Evolutionary conservation across 1,139 yeast genomes (phyloP).

Genomic region (Debaryomycetaceae sp.): DNA sequence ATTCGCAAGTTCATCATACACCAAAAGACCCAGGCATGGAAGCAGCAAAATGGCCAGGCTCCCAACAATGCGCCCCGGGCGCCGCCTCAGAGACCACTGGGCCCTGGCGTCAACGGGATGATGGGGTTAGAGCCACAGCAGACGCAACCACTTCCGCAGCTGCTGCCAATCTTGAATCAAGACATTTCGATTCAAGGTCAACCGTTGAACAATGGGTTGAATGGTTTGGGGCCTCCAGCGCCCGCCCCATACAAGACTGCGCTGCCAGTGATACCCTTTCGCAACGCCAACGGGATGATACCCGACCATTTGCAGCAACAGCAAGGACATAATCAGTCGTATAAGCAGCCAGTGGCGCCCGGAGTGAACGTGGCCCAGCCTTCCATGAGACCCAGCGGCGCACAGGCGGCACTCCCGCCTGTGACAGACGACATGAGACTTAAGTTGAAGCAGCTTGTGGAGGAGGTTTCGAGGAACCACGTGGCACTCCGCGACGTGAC

Average conservation of each 20-base stretch:
- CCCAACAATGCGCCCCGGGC: conserved; percentile 6
- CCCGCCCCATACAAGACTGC: too few species aligned
- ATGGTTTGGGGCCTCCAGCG: too few species aligned
- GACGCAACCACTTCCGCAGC: conserved; percentile 17
- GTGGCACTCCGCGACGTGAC: conserved; percentile 67
- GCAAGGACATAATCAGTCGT: conserved; percentile 2
- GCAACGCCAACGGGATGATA: too few species aligned
- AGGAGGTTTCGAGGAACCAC: conserved; percentile 65
- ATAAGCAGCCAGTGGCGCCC: conserved; percentile 7
- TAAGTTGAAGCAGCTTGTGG: conserved; percentile 58
- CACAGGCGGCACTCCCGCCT: conserved; percentile 23
- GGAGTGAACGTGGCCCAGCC: conserved; percentile 1
- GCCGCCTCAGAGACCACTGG: too few species aligned
- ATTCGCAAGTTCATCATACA: conserved; percentile 38
- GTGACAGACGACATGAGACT: conserved; percentile 41
- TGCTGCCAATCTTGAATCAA: conserved; percentile 14
- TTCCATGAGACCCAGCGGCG: too few species aligned
- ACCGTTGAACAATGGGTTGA: conserved; percentile 18
- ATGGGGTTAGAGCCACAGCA: conserved; percentile 1
- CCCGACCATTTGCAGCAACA: conserved; percentile 9
- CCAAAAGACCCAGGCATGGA: conserved; percentile 40
- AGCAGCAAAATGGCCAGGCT: conserved; percentile 28
- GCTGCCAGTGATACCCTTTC: too few species aligned
- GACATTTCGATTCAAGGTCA: conserved; percentile 10
- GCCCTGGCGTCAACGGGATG: not conserved